These are phyloP conservation scores for Isoetes engelmannii DNA, from an alignment of 83 land plant species.

Conservation along the genomic window DNA sequence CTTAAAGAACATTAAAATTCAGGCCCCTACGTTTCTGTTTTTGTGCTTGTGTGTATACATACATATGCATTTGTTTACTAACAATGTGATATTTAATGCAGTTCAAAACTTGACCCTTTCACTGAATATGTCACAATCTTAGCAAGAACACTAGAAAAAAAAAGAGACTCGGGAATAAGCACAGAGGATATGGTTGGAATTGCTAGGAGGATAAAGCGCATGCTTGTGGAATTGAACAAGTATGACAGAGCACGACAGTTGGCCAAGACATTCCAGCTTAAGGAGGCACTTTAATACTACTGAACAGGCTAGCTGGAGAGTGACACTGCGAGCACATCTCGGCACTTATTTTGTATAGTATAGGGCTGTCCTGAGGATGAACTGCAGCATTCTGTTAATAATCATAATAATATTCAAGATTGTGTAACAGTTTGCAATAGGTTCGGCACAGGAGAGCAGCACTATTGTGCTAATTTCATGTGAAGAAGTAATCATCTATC, in stretches of 20 bases:
- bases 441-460: too few relatives aligned
- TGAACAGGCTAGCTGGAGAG: background rate
- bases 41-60: background rate
- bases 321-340: too few relatives aligned
- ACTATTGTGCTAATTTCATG: too few relatives aligned
- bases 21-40: background rate
- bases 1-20: too few relatives aligned
- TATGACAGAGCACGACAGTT: conserved; percentile 78
- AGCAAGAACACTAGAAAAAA: conserved; percentile 56
- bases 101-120: conserved; percentile 63
- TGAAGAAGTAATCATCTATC: too few relatives aligned
- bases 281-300: conserved; percentile 62
- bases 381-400: too few relatives aligned
- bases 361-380: too few relatives aligned
- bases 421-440: too few relatives aligned
- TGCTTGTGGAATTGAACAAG: conserved; percentile 85
- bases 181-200: conserved; percentile 53
- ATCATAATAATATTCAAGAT: too few relatives aligned
- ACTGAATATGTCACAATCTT: conserved; percentile 46
- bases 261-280: conserved; percentile 63
- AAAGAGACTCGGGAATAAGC: conserved; percentile 35
- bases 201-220: conserved; percentile 71
- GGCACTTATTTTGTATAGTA: too few relatives aligned
- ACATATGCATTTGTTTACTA: background rate
- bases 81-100: conserved; percentile 14